Evolutionary conservation across 306 rosid species (phyloP).

Genomic region (Lathyrus sativus): DNA sequence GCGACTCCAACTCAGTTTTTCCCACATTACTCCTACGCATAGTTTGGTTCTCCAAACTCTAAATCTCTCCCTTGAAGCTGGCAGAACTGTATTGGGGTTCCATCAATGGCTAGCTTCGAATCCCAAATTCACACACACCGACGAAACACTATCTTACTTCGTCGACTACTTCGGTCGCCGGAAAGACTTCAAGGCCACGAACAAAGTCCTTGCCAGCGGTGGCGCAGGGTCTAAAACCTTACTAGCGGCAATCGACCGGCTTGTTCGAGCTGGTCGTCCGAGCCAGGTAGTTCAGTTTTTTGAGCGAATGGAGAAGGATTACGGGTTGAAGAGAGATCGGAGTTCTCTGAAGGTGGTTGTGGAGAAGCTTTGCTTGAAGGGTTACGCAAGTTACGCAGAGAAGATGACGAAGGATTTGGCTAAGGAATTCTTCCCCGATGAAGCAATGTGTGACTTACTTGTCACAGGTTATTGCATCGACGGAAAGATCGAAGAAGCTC

Average conservation of each 20-base stretch:
- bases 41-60: constrained; percentile 53
- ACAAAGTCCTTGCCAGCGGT: constrained; percentile 49
- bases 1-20: constrained; percentile 67
- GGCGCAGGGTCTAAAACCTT: constrained; percentile 63
- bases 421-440: constrained; percentile 68
- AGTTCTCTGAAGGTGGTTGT: constrained; percentile 56
- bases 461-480: constrained; percentile 71
- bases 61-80: constrained; percentile 62
- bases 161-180: constrained; percentile 68
- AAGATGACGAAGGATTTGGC: constrained; percentile 73
- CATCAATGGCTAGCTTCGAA: constrained; percentile 61
- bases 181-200: constrained; percentile 75
- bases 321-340: constrained; percentile 60
- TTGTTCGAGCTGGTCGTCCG: constrained; percentile 70
- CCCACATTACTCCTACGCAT: constrained; percentile 63
- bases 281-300: constrained; percentile 64
- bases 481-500: constrained; percentile 71
- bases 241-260: constrained; percentile 48
- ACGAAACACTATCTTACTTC: constrained; percentile 63
- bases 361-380: constrained; percentile 68
- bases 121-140: constrained; percentile 59
- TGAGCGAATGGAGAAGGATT: constrained; percentile 74
- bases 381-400: constrained; percentile 72
- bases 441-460: constrained; percentile 58
- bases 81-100: constrained; percentile 63